Conservation (phyloP, 2,329 filamentous ascomycete genomes). For the Calonectria pteridis region DNA sequence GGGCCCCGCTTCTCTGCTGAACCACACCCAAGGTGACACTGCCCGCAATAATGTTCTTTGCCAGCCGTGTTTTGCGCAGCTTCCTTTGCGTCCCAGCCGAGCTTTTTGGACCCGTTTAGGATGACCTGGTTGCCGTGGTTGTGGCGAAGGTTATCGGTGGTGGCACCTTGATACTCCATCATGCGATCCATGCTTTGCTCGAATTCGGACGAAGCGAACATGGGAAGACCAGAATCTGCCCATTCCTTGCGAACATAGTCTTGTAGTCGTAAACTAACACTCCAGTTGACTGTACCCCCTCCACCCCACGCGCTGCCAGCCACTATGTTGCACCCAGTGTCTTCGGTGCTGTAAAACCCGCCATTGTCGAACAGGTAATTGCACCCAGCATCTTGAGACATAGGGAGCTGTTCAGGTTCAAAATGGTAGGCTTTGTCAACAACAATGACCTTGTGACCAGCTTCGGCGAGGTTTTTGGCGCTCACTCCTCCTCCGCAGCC, state of each 20-base stretch:
- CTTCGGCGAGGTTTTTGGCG: constrained; percentile 84
- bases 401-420: constrained; percentile 78
- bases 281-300: constrained; percentile 92
- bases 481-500: constrained; percentile 87
- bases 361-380: constrained; percentile 78
- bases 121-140: constrained; percentile 79
- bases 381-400: constrained; percentile 72
- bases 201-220: constrained; percentile 81
- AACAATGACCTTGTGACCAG: constrained; percentile 80
- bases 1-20: constrained; percentile 84
- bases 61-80: constrained; percentile 86
- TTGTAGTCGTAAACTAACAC: constrained; percentile 74
- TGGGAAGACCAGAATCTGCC: constrained; percentile 75
- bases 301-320: constrained; percentile 85
- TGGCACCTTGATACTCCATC: constrained; percentile 82
- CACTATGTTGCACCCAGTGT: constrained; percentile 70
- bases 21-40: constrained; percentile 71
- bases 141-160: constrained; percentile 74
- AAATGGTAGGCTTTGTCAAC: constrained; percentile 88
- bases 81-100: constrained; percentile 77
- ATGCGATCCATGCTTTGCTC: constrained; percentile 86
- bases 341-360: constrained; percentile 68
- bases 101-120: constrained; percentile 79
- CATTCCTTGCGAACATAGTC: constrained; percentile 84
- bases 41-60: constrained; percentile 79